A percentile compares a stretch with the other conserved stretches of the same genome.
Evolutionary conservation across 164 flowering plant species (phyloP).

Genomic region (Vitis rotundifolia): DNA sequence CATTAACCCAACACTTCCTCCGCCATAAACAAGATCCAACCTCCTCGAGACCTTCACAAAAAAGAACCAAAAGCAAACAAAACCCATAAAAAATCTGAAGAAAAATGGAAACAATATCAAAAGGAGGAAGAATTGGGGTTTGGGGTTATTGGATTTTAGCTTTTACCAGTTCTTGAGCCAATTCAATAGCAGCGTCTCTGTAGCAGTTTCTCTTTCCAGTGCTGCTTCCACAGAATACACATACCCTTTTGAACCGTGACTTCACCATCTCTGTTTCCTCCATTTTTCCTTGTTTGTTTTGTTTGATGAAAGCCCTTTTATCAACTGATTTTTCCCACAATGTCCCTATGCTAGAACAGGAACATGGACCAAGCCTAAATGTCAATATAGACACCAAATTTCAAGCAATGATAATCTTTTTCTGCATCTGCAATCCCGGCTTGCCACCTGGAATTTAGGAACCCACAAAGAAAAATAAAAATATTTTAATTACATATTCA

Average conservation of each 20-base stretch:
- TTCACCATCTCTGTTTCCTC: constrained; percentile 14
- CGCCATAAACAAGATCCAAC: constrained; percentile 58
- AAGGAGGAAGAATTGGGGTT: background rate
- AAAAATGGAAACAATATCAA: background rate
- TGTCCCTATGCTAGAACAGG: too few relatives aligned
- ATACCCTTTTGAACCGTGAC: constrained; percentile 42
- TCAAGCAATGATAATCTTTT: background rate
- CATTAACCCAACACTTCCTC: constrained; percentile 58
- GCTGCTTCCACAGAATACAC: constrained; percentile 58
- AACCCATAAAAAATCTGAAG: background rate
- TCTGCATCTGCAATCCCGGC: constrained; percentile 9
- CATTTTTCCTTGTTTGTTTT: constrained; percentile 8
- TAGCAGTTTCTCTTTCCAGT: constrained; percentile 38
- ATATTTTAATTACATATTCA: too few relatives aligned
- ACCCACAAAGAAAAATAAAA: too few relatives aligned
- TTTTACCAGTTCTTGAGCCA: constrained; percentile 40
- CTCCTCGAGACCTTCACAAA: constrained; percentile 31
- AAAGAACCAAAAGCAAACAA: background rate
- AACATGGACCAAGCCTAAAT: too few relatives aligned
- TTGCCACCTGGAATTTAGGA: constrained; percentile 9
- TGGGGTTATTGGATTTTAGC: too few relatives aligned
- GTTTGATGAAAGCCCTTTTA: too few relatives aligned
- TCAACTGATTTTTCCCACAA: too few relatives aligned
- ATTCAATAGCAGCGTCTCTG: constrained; percentile 41
- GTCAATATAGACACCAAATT: background rate